Percentiles rank a stretch among this genome's conserved stretches.
These are phyloP conservation scores for Dothiorella sarmentorum DNA, from an alignment of 2,329 filamentous ascomycete species.

Conservation along the genomic window DNA sequence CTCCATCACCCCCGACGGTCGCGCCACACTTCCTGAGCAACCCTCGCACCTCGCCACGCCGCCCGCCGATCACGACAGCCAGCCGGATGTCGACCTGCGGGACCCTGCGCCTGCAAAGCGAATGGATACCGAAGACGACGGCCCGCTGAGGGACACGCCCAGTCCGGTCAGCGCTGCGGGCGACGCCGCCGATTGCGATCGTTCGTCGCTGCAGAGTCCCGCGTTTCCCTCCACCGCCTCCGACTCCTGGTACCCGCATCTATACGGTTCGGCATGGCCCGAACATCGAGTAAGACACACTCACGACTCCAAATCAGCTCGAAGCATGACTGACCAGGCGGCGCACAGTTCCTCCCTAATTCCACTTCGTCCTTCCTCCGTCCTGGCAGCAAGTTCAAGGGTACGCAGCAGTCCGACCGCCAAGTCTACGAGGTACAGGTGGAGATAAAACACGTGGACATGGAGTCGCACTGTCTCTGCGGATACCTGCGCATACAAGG, in stretches of 20 bases:
- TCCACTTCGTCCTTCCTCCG: slow-evolving; percentile 84
- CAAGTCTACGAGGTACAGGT: slow-evolving; percentile 95
- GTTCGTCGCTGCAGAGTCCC: slow-evolving; percentile 30
- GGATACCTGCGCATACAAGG: slow-evolving; percentile 96
- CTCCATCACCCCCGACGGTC: background rate
- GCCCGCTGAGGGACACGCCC: slow-evolving; percentile 35
- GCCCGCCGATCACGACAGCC: slow-evolving; percentile 27
- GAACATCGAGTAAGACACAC: slow-evolving; percentile 30
- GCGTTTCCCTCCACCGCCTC: slow-evolving; percentile 30
- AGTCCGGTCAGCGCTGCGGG: slow-evolving; percentile 37
- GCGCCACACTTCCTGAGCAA: background rate
- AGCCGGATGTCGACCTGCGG: slow-evolving; percentile 22
- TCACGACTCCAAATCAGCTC: background rate
- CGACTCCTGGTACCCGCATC: slow-evolving; percentile 21
- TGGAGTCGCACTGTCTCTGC: slow-evolving; percentile 89
- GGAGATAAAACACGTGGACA: slow-evolving; percentile 93
- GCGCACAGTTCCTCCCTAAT: slow-evolving; percentile 63
- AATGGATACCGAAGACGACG: slow-evolving; percentile 32
- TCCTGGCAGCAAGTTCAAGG: slow-evolving; percentile 81
- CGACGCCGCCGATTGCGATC: slow-evolving; percentile 32
- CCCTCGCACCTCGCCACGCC: slow-evolving; percentile 26
- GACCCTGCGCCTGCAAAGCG: slow-evolving; percentile 30
- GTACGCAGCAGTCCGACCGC: slow-evolving; percentile 88
- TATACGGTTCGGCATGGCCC: slow-evolving; percentile 32
- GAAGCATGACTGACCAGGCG: slow-evolving; percentile 23